Conservation (phyloP, 228 moss, liverwort and hornwort species). For the Sphagnum fallax region DNA sequence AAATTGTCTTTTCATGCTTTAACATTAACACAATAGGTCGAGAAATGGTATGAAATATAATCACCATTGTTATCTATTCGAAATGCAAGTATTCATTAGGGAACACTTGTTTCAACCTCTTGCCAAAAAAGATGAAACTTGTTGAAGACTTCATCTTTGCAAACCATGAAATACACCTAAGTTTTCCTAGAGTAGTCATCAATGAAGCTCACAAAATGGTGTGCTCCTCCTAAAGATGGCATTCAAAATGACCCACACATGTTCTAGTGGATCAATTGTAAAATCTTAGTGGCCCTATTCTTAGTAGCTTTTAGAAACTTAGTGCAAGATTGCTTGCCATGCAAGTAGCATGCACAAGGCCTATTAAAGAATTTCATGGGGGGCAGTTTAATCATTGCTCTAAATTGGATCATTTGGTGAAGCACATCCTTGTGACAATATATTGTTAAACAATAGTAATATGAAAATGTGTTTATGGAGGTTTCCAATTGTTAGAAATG, state of each 20-base stretch:
- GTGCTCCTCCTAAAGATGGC: neutral
- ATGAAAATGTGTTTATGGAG: no score
- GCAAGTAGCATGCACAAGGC: no score
- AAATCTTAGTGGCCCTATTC: neutral
- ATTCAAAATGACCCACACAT: conserved; percentile 2
- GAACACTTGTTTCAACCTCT: neutral
- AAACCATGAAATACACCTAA: neutral
- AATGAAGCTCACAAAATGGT: conserved; percentile 4
- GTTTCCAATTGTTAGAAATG: no score
- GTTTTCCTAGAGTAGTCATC: neutral
- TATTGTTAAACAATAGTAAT: no score
- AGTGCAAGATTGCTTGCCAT: no score
- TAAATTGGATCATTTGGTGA: no score
- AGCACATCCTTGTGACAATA: no score
- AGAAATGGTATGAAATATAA: conserved; percentile 6
- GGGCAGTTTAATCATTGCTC: no score
- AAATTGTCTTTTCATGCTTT: neutral
- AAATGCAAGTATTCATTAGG: neutral
- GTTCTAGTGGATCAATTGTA: conserved; percentile 6
- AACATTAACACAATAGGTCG: neutral
- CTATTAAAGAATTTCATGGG: no score
- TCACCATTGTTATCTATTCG: conserved; percentile 3
- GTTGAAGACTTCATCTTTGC: neutral
- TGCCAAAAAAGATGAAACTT: neutral
- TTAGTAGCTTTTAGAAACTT: no score